Percentiles rank a stretch among this genome's conserved stretches.
Evolutionary conservation across 257 asterid genomes (phyloP).

Genomic region (Solanum medicagineum): DNA sequence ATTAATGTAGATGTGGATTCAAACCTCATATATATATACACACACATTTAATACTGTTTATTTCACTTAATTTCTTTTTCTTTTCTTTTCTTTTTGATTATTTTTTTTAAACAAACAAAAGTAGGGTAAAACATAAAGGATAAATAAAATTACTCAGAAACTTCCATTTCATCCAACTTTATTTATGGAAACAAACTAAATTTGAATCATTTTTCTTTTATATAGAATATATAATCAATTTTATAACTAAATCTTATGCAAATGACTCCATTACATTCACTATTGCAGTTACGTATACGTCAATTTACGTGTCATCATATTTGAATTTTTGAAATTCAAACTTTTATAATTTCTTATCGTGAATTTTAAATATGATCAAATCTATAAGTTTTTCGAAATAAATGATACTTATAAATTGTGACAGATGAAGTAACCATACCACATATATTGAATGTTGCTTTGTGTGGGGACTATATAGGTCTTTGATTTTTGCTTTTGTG

Average conservation of each 20-base stretch:
- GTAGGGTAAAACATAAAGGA: background rate
- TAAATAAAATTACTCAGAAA: background rate
- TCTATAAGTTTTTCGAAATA: no score
- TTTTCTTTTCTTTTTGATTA: no score
- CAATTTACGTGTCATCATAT: no score
- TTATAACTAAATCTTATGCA: background rate
- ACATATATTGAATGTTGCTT: slow-evolving; percentile 7
- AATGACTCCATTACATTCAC: background rate
- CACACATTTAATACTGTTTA: background rate
- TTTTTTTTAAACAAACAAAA: background rate
- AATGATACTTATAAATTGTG: background rate
- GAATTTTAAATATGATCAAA: no score
- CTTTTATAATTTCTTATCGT: no score
- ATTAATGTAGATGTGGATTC: background rate
- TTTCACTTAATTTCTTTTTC: background rate
- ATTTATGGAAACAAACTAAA: background rate
- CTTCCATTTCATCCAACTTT: background rate
- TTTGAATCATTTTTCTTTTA: background rate
- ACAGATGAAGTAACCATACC: background rate
- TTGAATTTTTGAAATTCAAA: no score
- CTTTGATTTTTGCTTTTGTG: slow-evolving; percentile 12
- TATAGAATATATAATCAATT: background rate
- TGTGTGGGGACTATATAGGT: background rate
- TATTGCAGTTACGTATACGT: no score
- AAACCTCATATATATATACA: background rate